Evolutionary conservation across 306 rosid genomes (phyloP).

Genomic region (Castanea sativa): DNA sequence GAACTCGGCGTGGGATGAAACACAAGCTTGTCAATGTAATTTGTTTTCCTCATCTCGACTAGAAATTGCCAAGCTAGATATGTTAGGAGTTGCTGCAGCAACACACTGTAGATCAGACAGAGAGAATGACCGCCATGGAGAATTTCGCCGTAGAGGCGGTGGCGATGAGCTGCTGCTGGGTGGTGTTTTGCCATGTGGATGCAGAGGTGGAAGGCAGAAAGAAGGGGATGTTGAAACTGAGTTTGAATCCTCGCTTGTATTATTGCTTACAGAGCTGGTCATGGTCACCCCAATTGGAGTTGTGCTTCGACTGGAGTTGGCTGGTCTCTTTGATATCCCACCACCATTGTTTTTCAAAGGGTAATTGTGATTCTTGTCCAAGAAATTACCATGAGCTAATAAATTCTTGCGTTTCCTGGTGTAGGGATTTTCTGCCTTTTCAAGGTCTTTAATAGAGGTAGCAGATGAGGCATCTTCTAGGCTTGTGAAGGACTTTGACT

Average conservation of each 20-base stretch:
- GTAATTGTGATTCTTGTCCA: conserved; percentile 40
- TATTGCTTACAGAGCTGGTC: conserved; percentile 28
- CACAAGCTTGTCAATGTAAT: conserved; percentile 26
- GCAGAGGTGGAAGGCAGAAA: conserved; percentile 64
- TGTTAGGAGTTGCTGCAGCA: conserved; percentile 31
- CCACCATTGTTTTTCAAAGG: conserved; percentile 27
- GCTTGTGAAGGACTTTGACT: conserved; percentile 88
- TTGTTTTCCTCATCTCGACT: conserved; percentile 35
- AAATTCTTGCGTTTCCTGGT: conserved; percentile 75
- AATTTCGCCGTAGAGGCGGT: conserved; percentile 26
- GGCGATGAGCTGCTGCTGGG: conserved; percentile 28
- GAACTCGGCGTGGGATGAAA: neutral
- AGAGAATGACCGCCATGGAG: conserved; percentile 64
- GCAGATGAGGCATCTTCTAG: conserved; percentile 56
- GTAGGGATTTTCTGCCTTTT: conserved; percentile 72
- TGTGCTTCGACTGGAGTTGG: conserved; percentile 39
- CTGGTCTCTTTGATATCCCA: conserved; percentile 54
- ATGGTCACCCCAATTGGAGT: conserved; percentile 29
- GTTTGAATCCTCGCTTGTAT: conserved; percentile 34
- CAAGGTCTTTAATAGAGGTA: conserved; percentile 53
- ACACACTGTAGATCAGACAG: conserved; percentile 63
- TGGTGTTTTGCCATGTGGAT: conserved; percentile 43
- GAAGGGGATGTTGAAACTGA: conserved; percentile 46
- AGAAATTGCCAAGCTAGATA: conserved; percentile 52
- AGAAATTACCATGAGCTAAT: conserved; percentile 34